These are phyloP conservation scores for Rhodofomes roseus DNA, from an alignment of 1,284 basidiomycete genomes.

Conservation along the genomic window DNA sequence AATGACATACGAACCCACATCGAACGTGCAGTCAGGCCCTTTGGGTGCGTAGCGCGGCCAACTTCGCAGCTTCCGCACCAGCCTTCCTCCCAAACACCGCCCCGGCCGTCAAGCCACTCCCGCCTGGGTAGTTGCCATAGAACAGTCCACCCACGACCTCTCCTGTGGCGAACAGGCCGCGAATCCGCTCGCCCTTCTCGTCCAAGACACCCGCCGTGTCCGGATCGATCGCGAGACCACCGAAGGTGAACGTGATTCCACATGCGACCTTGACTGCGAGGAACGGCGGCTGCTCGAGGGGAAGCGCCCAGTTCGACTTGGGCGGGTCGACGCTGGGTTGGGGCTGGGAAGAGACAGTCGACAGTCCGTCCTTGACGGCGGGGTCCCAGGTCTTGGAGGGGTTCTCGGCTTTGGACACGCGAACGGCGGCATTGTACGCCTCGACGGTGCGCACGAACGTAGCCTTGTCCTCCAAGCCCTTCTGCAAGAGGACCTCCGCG, in stretches of 20 bases:
- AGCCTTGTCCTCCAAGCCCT: conserved; percentile 42
- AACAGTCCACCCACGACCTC: conserved; percentile 66
- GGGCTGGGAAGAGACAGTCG: conserved; percentile 40
- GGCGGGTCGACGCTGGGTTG: conserved; percentile 29
- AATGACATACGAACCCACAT: background rate
- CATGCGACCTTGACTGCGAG: conserved; percentile 64
- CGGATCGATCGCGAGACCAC: conserved; percentile 57
- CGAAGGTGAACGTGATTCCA: conserved; percentile 71
- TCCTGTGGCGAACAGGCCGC: conserved; percentile 58
- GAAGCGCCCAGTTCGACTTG: conserved; percentile 61
- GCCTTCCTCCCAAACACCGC: conserved; percentile 66
- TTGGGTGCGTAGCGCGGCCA: background rate
- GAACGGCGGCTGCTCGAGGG: conserved; percentile 49
- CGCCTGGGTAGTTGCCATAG: conserved; percentile 63
- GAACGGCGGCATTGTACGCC: conserved; percentile 49
- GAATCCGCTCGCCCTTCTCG: conserved; percentile 37
- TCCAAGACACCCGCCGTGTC: conserved; percentile 48
- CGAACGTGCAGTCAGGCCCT: background rate
- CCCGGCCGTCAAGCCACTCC: conserved; percentile 62
- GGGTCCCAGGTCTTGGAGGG: conserved; percentile 48
- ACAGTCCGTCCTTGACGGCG: conserved; percentile 56
- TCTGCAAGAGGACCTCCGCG: conserved; percentile 39
- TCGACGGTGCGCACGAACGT: conserved; percentile 43
- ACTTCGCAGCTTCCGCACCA: conserved; percentile 41
- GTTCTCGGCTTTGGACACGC: conserved; percentile 32